Conservation (phyloP, 257 asterid species). For the Plectranthus barbatus region DNA sequence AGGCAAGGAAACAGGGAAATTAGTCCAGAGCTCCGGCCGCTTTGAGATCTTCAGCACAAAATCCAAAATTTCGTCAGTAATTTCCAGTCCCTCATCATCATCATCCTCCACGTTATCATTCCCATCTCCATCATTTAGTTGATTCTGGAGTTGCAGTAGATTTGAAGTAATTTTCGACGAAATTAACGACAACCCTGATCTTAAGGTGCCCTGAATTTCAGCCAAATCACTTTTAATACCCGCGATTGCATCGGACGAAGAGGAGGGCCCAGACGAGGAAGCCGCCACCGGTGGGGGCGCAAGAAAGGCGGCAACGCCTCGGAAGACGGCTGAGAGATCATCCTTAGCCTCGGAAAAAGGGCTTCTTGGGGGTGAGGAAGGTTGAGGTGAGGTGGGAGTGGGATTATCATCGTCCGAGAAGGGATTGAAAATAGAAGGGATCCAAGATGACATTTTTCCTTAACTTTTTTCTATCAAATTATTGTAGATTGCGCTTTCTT, state of each 20-base stretch:
- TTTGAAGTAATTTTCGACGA: conserved; percentile 54
- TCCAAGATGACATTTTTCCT: conserved; percentile 59
- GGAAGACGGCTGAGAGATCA: conserved; percentile 44
- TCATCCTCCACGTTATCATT: conserved; percentile 28
- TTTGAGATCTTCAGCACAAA: conserved; percentile 42
- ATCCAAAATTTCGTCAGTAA: conserved; percentile 48
- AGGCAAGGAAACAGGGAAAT: conserved; percentile 57
- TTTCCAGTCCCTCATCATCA: conserved; percentile 30
- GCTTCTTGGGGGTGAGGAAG: conserved; percentile 22
- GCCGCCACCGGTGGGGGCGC: conserved; percentile 37
- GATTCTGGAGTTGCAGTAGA: conserved; percentile 34
- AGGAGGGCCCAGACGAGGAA: conserved; percentile 2
- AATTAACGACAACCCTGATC: conserved; percentile 44
- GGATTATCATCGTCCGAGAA: conserved; percentile 28
- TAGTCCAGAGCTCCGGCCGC: conserved; percentile 69
- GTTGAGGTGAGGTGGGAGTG: conserved; percentile 3
- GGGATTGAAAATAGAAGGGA: conserved; percentile 45
- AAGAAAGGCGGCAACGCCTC: conserved; percentile 67
- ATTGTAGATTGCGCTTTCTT: background rate
- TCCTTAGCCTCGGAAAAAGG: conserved; percentile 28
- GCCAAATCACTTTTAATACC: conserved; percentile 68
- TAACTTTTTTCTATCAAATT: background rate
- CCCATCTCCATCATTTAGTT: conserved; percentile 13
- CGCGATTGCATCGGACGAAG: conserved; percentile 29
- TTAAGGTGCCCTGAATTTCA: conserved; percentile 65